phyloP scores from a whole-genome alignment of 768 basidiomycete species.

The Astraeus odoratus region DNA sequence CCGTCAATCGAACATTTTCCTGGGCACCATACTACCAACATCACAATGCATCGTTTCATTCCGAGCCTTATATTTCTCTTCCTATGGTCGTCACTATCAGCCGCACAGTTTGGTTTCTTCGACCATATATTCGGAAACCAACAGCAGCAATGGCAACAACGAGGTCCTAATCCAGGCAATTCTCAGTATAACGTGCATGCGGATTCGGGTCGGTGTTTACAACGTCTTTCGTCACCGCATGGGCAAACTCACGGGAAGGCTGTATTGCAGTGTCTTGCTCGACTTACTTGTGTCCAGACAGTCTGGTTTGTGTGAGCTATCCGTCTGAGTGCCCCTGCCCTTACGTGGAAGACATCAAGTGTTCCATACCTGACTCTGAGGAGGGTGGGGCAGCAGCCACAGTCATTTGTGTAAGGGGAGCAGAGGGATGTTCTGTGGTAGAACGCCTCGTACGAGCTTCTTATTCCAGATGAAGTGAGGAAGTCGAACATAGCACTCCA shows the following conservation, averaged over 20 bases:
- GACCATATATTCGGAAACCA: slow-evolving; percentile 64
- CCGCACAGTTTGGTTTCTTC: slow-evolving; percentile 76
- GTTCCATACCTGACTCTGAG: slow-evolving; percentile 56
- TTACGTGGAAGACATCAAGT: slow-evolving; percentile 68
- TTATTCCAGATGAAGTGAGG: slow-evolving; percentile 2
- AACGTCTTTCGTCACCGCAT: neutral
- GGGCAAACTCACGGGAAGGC: neutral
- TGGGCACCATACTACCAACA: neutral
- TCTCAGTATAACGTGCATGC: slow-evolving; percentile 62
- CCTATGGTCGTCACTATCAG: slow-evolving; percentile 28
- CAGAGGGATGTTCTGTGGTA: slow-evolving; percentile 54
- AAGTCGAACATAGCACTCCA: neutral
- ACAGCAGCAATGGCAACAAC: slow-evolving; percentile 52
- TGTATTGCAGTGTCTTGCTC: slow-evolving; percentile 61
- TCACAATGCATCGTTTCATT: slow-evolving; percentile 10
- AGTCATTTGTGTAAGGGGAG: slow-evolving; percentile 64
- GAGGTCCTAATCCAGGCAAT: slow-evolving; percentile 31
- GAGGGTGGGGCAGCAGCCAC: slow-evolving; percentile 45
- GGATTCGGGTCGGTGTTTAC: slow-evolving; percentile 48
- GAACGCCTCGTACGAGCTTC: slow-evolving; percentile 36
- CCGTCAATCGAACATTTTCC: neutral
- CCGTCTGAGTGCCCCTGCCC: slow-evolving; percentile 74
- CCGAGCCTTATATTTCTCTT: slow-evolving; percentile 10
- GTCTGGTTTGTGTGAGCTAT: slow-evolving; percentile 52
- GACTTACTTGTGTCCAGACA: slow-evolving; percentile 68